These are phyloP conservation scores for Pseudopyrenochaeta lycopersici DNA, from an alignment of 2,329 filamentous ascomycete species.

Conservation along the genomic window DNA sequence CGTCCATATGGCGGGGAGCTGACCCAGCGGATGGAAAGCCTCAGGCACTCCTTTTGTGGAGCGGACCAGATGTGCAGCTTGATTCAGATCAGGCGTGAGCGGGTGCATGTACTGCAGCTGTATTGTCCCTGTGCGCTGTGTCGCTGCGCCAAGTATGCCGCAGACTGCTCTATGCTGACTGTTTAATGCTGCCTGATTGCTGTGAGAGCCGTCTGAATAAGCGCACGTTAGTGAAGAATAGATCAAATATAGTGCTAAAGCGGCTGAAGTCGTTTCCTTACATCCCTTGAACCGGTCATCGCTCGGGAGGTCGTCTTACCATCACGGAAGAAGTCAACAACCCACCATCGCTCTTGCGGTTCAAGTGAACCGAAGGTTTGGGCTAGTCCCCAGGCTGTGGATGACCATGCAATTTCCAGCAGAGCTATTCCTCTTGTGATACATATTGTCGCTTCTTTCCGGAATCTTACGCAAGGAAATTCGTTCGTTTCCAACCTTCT, in stretches of 20 bases:
- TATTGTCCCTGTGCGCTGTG: background rate
- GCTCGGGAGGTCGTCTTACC: conserved; percentile 2
- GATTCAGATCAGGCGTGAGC: background rate
- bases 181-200: background rate
- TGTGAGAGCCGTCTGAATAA: background rate
- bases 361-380: background rate
- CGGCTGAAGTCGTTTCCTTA: background rate
- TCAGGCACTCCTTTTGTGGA: background rate
- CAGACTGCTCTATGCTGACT: background rate
- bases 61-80: background rate
- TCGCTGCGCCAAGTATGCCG: background rate
- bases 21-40: background rate
- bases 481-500: background rate
- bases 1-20: conserved; percentile 2
- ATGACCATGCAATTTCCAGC: background rate
- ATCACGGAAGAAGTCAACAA: conserved; percentile 3
- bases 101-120: background rate
- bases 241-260: background rate
- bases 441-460: background rate
- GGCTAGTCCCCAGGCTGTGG: background rate
- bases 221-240: background rate
- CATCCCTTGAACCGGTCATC: background rate
- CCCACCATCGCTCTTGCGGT: background rate
- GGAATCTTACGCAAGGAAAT: background rate
- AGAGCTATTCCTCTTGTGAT: conserved; percentile 1